Evolutionary conservation across 768 basidiomycete species (phyloP).

Genomic region (Omphalotus guepiniiformis): DNA sequence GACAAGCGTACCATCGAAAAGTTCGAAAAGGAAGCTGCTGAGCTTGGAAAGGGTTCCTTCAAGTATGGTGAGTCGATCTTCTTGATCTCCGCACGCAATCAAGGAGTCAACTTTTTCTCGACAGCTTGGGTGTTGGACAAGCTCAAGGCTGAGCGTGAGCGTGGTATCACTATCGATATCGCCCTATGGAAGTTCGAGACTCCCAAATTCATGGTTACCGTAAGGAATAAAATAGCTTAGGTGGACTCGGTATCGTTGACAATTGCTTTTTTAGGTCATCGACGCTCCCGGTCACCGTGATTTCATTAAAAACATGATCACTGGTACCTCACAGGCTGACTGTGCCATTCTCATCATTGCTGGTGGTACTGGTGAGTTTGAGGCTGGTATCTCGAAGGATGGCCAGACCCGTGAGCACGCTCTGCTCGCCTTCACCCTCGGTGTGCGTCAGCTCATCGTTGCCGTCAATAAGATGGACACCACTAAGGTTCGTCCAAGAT

Average conservation of each 20-base stretch:
- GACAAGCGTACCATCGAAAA: slow-evolving; percentile 99
- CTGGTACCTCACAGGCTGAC: slow-evolving; percentile 99
- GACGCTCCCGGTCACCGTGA: slow-evolving; percentile 99
- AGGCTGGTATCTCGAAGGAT: slow-evolving; percentile 99
- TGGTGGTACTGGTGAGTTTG: slow-evolving; percentile 99
- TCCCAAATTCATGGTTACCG: slow-evolving; percentile 91
- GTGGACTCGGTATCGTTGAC: slow-evolving; percentile 12
- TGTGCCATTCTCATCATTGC: slow-evolving; percentile 99
- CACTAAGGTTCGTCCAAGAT: slow-evolving; percentile 63
- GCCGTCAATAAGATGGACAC: slow-evolving; percentile 99
- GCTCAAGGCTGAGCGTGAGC: slow-evolving; percentile 99
- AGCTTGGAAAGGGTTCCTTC: slow-evolving; percentile 99
- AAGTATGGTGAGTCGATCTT: slow-evolving; percentile 72
- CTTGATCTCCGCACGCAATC: neutral
- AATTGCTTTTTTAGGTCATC: slow-evolving; percentile 65
- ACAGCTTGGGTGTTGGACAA: slow-evolving; percentile 99
- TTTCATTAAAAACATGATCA: slow-evolving; percentile 99
- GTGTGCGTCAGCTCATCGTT: slow-evolving; percentile 99
- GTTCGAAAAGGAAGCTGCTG: slow-evolving; percentile 99
- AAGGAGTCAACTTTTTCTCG: slow-evolving; percentile 16
- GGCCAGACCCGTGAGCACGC: slow-evolving; percentile 99
- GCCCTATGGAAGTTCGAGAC: slow-evolving; percentile 99
- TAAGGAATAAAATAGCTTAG: slow-evolving; percentile 34
- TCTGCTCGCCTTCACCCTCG: slow-evolving; percentile 98
- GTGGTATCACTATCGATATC: slow-evolving; percentile 99